These are phyloP conservation scores for Pythium vanterpoolii DNA, from an alignment of 352 stramenopile genomes.

Conservation along the genomic window DNA sequence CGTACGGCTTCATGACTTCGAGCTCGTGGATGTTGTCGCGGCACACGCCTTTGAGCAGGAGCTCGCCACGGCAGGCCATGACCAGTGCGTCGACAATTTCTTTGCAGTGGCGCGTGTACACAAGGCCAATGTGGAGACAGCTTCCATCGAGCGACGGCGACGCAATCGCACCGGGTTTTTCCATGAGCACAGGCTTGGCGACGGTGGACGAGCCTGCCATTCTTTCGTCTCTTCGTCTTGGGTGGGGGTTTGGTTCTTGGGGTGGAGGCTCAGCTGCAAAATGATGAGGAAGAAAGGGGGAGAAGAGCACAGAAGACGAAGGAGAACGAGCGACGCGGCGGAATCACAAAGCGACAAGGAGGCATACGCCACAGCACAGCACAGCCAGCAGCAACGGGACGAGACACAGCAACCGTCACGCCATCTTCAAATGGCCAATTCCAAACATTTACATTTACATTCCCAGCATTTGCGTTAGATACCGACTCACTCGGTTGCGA, in stretches of 20 bases:
- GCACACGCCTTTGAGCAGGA: slow-evolving; percentile 27
- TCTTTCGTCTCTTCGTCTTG: neutral
- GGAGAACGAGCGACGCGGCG: slow-evolving; percentile 3
- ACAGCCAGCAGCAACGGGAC: neutral
- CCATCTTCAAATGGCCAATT: neutral
- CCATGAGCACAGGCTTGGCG: slow-evolving; percentile 34
- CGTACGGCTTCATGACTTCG: slow-evolving; percentile 25
- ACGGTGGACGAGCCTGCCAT: slow-evolving; percentile 24
- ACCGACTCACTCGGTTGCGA: slow-evolving; percentile 47
- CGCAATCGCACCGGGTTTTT: slow-evolving; percentile 27
- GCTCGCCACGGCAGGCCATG: slow-evolving; percentile 26
- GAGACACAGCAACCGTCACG: neutral
- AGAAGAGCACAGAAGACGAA: neutral
- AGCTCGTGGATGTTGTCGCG: slow-evolving; percentile 27
- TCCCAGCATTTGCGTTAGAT: neutral
- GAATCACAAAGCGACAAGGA: neutral
- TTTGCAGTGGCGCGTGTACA: slow-evolving; percentile 25
- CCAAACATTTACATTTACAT: slow-evolving; percentile 13
- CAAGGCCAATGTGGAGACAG: slow-evolving; percentile 13
- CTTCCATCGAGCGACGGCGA: slow-evolving; percentile 25
- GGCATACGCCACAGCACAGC: neutral
- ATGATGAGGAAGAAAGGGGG: neutral
- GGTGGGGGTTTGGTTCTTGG: neutral
- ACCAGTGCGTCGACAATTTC: slow-evolving; percentile 24
- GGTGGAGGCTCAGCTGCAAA: neutral